These are phyloP conservation scores for Puccinia horiana DNA, from an alignment of 1,284 basidiomycete genomes.

Conservation along the genomic window DNA sequence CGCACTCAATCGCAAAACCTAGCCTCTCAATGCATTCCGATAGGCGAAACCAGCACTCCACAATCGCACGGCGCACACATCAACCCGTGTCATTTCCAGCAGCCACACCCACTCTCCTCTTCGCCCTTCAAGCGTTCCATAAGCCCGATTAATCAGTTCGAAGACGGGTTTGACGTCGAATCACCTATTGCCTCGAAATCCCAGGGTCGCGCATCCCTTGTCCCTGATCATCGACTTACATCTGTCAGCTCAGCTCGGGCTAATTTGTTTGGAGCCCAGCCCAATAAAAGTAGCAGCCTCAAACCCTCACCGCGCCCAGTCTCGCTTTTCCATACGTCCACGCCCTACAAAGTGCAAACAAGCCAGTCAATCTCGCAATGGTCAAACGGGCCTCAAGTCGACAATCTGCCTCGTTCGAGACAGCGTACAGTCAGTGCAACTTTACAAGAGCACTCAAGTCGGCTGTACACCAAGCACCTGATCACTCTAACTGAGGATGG, in stretches of 20 bases:
- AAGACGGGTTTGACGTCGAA: constrained; percentile 41
- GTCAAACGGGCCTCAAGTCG: not conserved
- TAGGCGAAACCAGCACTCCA: constrained; percentile 5
- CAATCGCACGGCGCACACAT: not conserved
- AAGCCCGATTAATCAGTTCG: constrained; percentile 46
- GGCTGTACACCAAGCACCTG: not conserved
- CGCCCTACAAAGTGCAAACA: not conserved
- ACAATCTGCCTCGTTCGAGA: constrained; percentile 15
- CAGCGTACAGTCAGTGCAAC: constrained; percentile 41
- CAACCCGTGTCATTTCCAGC: not conserved
- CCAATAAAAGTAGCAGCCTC: constrained; percentile 23
- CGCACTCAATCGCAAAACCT: constrained; percentile 14
- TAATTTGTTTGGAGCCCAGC: constrained; percentile 45
- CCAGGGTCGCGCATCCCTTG: constrained; percentile 1
- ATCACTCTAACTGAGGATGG: constrained; percentile 28
- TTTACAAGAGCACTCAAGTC: constrained; percentile 32
- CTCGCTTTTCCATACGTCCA: not conserved
- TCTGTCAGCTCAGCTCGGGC: constrained; percentile 37
- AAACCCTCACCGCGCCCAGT: constrained; percentile 5
- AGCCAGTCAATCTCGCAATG: not conserved
- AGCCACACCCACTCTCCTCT: constrained; percentile 1
- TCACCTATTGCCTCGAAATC: constrained; percentile 46
- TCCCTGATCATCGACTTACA: not conserved
- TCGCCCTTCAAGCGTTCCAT: constrained; percentile 33
- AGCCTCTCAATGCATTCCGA: not conserved